Evolutionary conservation across 805 yeast genomes (phyloP), one percentile per base, ranked within the genome.

Genomic region (Saccharomycopsis selenospora): DNA sequence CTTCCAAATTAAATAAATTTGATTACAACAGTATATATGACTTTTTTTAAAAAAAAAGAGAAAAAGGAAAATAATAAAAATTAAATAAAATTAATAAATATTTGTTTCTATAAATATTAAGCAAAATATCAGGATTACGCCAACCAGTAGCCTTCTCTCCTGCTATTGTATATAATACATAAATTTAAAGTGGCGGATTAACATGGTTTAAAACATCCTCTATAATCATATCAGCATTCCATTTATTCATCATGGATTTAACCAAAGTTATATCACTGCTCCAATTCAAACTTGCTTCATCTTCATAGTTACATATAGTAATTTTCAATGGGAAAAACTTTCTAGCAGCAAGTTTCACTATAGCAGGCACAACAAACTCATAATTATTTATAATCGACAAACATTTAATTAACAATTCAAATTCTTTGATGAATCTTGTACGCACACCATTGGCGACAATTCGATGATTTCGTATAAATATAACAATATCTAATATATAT

Each of bases 401-500:
- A 7, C 70, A 57, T 18, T 67, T 62, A 2, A 69, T 64, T 46
- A 69, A 59, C 7, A 56, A 47, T 24, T 69, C 72, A 30, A 78
- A 60, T 44, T 77, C 80, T 2, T 58, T 50, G 8, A 71, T 59
- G 2, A 73, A 63, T 45, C 62, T 59, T 0, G 82, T 76, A 0
- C 80, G 71, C 0, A 79, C 57, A 0, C 86, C 86, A 1, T 71
- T 67, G 2, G 61, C 53, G 3, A 78, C 77, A 59, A 77, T 70
- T 38, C 86, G 58, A 55, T 80, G 82, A 46, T 71, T 69, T 40
- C 87, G 63, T 1, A 75, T 56, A 55, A 71, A 75, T 2, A 79
- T 66, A 2, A 77, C 59, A 11, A 81, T 67, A 58, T 80, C 85
- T 52, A 77, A 75, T 51, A 77, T 70, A 55, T 80, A 81, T 3